A percentile compares a stretch with the other conserved stretches of the same genome.
These are phyloP conservation scores for Beauveria scarabaeidicola DNA, from an alignment of 2,329 filamentous ascomycete species.

Conservation along the genomic window DNA sequence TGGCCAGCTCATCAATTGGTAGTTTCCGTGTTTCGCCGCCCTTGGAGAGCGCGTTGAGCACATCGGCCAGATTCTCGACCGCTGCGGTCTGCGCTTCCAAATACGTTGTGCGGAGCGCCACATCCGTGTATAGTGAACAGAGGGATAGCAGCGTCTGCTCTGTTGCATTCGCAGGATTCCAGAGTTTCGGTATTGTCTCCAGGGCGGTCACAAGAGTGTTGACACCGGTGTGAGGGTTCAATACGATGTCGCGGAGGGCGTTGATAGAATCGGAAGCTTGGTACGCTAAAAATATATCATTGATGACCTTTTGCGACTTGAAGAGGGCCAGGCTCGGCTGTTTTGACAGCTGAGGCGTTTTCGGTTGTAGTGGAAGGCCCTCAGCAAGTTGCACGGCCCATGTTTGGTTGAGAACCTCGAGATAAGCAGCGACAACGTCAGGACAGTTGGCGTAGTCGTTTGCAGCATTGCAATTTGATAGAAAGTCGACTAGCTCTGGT, in stretches of 20 bases:
- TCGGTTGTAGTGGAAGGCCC: conserved; percentile 14
- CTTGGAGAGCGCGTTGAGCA: conserved; percentile 34
- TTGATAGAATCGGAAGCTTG: conserved; percentile 17
- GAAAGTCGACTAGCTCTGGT: conserved; percentile 21
- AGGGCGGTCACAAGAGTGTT: conserved; percentile 31
- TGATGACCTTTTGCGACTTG: conserved; percentile 29
- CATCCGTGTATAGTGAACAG: conserved; percentile 34
- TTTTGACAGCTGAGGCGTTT: conserved; percentile 16
- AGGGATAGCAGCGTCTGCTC: conserved; percentile 25
- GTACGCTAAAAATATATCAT: conserved; percentile 27
- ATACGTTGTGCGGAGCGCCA: conserved; percentile 29
- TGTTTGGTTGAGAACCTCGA: conserved; percentile 38
- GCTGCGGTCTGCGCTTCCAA: conserved; percentile 40
- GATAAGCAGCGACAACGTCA: conserved; percentile 36
- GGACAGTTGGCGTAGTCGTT: conserved; percentile 23
- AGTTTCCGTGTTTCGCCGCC: conserved; percentile 20
- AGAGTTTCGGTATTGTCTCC: conserved; percentile 28
- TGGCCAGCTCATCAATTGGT: conserved; percentile 25
- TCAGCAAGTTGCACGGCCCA: conserved; percentile 21
- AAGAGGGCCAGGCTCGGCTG: conserved; percentile 29
- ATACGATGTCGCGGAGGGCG: conserved; percentile 20
- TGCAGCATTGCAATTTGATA: conserved; percentile 20
- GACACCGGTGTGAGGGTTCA: conserved; percentile 21
- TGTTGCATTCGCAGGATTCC: conserved; percentile 17
- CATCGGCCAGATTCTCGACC: conserved; percentile 36